Base-by-base conservation (phyloP, 768 basidiomycete genomes). In the Clavulina sp. region DNA sequence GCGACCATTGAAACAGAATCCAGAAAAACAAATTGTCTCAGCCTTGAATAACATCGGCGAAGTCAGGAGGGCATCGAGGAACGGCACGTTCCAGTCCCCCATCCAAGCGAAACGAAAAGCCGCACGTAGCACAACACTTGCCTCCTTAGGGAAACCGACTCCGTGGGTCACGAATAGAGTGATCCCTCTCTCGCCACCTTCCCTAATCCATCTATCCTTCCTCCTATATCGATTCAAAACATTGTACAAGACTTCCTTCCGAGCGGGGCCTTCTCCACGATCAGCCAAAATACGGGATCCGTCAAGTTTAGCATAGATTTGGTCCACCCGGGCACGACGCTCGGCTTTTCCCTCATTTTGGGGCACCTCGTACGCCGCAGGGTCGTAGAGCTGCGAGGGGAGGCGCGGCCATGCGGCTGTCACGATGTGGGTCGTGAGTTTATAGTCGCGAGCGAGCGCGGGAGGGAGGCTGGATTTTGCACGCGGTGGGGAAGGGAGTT, bases 121-220 rank as follows among this genome's bases (percentile, higher is more conserved):
- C n/a, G n/a, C n/a, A n/a, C n/a, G n/a, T n/a, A n/a, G n/a, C n/a
- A n/a, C n/a, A n/a, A n/a, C n/a, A 56, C 74, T 46, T 49, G 78
- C 84, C 77, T 92, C 87, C 62, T 91, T 92, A 43, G 75, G 76
- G 58, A 92, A 81, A 1, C 91, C 88, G 63, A 86, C 92, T 2
- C 84, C 86, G 62, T 92, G 89, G 3, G 76, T 75, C 44, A 84
- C 68, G 56, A 91, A 73, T 49, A 92, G 63, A 0, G 86, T 92
- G 6, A 84, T 49, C n/a, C n/a, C n/a, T n/a, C n/a, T n/a, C n/a
- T n/a, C n/a, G n/a, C n/a, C n/a, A 0, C 81, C 76, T 6, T 66
- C 65, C 23, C 50, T 50, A 23, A 34, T 4, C 54, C 55, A 30
- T n/a, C n/a, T n/a, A n/a, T n/a, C n/a, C 41, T 62, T 64, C 58